Base-by-base conservation (phyloP, 192 early-diverging fungal species). In the Coemansia sp. region DNA sequence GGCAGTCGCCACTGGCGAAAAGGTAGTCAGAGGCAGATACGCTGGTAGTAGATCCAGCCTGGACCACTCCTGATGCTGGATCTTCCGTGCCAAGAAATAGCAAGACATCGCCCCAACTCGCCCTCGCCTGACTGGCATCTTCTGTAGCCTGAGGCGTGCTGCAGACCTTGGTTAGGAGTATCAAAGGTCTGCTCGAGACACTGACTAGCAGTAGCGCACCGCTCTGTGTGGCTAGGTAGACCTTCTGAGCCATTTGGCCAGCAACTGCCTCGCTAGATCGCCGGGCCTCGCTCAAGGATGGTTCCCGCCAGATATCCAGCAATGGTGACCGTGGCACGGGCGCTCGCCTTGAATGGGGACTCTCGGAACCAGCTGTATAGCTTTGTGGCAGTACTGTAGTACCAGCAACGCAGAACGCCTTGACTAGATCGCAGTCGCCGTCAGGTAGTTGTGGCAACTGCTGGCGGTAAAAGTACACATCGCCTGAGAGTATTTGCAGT, bases 401-500 rank as follows among this genome's bases (percentile, higher is more conserved):
- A 5, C 72, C 80, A 15, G 75, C 80, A 7, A 75, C 60, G 36
- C 80, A 72, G 42, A 59, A 69, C 1, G 73, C 34, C 18, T 31
- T 59, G 3, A 72, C 73, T 1, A 74, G 61, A 27, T 82, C 75
- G 3, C 49, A 36, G 31, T 24, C 24, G 11, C 60, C 65, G 43
- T 55, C 43, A 1, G 18, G 18, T 4, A 66, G 34, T 1, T 20
- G 31, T 11, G 73, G 73, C n/a, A 83, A 42, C 15, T 55, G 63
- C 41, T 67, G 66, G 7, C 70, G 59, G 13, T 73, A 67, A 33
- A 83, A 54, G 31, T 75, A 66, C 11, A 83, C 74, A 54, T 83
- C 81, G 18, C 81, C 81, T 5, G 81, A 83, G 34, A 75, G 59
- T 8, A 83, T 67, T 68, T 83, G 81, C 24, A 68, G 42, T 12